Conservation (phyloP, 768 basidiomycete species). For the Tephrocybe sp. region DNA sequence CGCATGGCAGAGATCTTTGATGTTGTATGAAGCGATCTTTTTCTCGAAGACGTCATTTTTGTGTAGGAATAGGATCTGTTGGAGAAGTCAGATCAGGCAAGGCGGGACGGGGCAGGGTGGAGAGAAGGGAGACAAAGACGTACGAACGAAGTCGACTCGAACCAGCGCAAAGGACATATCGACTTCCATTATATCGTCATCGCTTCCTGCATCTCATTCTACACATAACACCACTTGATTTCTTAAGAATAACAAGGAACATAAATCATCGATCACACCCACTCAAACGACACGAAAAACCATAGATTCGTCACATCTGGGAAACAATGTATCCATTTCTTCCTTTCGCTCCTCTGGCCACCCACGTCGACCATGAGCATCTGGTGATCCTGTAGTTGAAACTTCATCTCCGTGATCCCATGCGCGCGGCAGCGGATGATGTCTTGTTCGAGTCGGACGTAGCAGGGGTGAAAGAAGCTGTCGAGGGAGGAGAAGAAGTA, state of each 20-base stretch:
- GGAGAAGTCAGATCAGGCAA: not conserved
- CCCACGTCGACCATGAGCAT: conserved; percentile 94
- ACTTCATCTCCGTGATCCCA: conserved; percentile 87
- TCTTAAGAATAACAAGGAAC: not conserved
- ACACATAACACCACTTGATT: not conserved
- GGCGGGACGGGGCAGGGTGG: too few species aligned
- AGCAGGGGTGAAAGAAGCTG: conserved; percentile 72
- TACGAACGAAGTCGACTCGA: conserved; percentile 90
- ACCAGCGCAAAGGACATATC: conserved; percentile 97
- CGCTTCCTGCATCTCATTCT: conserved; percentile 99
- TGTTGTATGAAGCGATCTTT: conserved; percentile 79
- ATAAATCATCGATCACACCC: conserved; percentile 57
- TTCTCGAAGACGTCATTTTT: conserved; percentile 91
- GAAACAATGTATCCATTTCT: conserved; percentile 95
- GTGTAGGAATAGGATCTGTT: conserved; percentile 89
- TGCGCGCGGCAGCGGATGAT: conserved; percentile 84
- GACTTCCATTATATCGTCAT: conserved; percentile 99
- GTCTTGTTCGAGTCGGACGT: conserved; percentile 79
- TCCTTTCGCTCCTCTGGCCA: conserved; percentile 89
- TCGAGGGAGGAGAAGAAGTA: conserved; percentile 83
- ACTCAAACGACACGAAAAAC: conserved; percentile 86
- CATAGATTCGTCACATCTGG: conserved; percentile 92
- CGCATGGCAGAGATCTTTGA: conserved; percentile 88
- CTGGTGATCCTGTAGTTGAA: conserved; percentile 73
- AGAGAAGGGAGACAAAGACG: not conserved